A percentile compares a stretch with the other conserved stretches of the same genome.
These are phyloP conservation scores for Fusarium keratoplasticum DNA, from an alignment of 2,329 filamentous ascomycete genomes.

Conservation along the genomic window DNA sequence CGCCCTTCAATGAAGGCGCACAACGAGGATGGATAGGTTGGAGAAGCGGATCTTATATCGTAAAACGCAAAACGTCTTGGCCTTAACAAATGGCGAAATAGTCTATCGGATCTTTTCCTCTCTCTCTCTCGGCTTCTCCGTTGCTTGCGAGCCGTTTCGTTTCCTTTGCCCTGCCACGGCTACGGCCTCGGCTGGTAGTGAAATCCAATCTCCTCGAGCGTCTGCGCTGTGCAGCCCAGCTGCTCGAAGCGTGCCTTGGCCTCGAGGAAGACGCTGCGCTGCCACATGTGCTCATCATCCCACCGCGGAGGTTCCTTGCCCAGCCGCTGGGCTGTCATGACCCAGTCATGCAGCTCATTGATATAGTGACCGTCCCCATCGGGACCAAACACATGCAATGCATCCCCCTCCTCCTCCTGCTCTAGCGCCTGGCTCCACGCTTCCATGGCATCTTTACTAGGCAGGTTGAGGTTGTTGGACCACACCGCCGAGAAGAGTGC, in stretches of 20 bases:
- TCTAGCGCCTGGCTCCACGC: slow-evolving; percentile 75
- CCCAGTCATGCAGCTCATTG: slow-evolving; percentile 75
- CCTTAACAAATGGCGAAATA: slow-evolving; percentile 23
- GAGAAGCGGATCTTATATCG: slow-evolving; percentile 13
- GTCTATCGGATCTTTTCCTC: neutral
- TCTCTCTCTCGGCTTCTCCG: neutral
- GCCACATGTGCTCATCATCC: slow-evolving; percentile 78
- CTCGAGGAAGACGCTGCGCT: slow-evolving; percentile 73
- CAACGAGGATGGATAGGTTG: neutral
- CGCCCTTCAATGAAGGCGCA: neutral
- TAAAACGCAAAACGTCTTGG: slow-evolving; percentile 18
- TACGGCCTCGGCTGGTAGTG: slow-evolving; percentile 55
- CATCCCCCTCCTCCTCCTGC: slow-evolving; percentile 56
- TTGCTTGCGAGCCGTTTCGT: neutral
- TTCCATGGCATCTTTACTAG: slow-evolving; percentile 72
- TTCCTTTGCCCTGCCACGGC: neutral
- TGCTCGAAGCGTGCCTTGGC: slow-evolving; percentile 80
- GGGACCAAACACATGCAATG: slow-evolving; percentile 46
- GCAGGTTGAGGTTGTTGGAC: slow-evolving; percentile 76
- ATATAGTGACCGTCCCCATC: slow-evolving; percentile 74
- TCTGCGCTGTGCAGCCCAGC: slow-evolving; percentile 72
- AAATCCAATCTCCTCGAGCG: slow-evolving; percentile 79
- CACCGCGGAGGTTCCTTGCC: slow-evolving; percentile 79
- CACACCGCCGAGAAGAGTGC: slow-evolving; percentile 82
- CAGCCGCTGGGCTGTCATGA: slow-evolving; percentile 58